Evolutionary conservation across 2,329 filamentous ascomycete genomes (phyloP).

Genomic region (Dryadomyces sulphureus): DNA sequence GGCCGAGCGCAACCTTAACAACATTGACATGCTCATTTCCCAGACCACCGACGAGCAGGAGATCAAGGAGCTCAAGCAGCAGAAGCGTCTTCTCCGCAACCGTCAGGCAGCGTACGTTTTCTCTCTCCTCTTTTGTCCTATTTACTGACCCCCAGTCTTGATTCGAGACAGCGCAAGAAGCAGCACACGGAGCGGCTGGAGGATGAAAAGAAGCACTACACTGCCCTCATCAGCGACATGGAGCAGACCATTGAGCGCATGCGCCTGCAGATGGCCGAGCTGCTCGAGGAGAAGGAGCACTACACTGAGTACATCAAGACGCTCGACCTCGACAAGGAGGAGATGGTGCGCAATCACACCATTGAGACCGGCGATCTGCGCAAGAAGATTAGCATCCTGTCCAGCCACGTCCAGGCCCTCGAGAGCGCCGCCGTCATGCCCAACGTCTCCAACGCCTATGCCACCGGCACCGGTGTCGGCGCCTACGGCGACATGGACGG

Average conservation of each 20-base stretch:
- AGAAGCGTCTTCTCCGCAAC: constrained; percentile 88
- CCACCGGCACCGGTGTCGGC: constrained; percentile 18
- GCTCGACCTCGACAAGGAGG: constrained; percentile 76
- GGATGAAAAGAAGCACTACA: constrained; percentile 89
- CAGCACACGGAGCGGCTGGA: constrained; percentile 93
- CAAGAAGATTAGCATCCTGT: constrained; percentile 79
- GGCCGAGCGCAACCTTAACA: constrained; percentile 78
- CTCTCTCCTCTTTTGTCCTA: constrained; percentile 5
- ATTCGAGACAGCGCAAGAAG: constrained; percentile 96
- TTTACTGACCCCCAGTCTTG: constrained; percentile 44
- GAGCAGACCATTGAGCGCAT: constrained; percentile 63
- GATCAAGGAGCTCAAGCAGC: constrained; percentile 96
- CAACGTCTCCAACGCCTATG: constrained; percentile 32
- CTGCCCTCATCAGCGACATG: constrained; percentile 57
- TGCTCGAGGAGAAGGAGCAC: constrained; percentile 58
- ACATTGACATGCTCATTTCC: constrained; percentile 86
- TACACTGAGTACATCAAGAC: constrained; percentile 61
- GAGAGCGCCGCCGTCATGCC: constrained; percentile 38
- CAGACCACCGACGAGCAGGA: constrained; percentile 81
- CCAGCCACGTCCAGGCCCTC: constrained; percentile 54
- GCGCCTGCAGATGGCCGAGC: constrained; percentile 54
- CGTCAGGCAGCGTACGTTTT: constrained; percentile 81
- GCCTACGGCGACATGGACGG: constrained; percentile 73
- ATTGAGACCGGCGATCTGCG: constrained; percentile 81
- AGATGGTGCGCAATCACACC: constrained; percentile 77